These are phyloP conservation scores for Brasenia schreberi DNA, from an alignment of 164 flowering plant genomes.

Conservation along the genomic window DNA sequence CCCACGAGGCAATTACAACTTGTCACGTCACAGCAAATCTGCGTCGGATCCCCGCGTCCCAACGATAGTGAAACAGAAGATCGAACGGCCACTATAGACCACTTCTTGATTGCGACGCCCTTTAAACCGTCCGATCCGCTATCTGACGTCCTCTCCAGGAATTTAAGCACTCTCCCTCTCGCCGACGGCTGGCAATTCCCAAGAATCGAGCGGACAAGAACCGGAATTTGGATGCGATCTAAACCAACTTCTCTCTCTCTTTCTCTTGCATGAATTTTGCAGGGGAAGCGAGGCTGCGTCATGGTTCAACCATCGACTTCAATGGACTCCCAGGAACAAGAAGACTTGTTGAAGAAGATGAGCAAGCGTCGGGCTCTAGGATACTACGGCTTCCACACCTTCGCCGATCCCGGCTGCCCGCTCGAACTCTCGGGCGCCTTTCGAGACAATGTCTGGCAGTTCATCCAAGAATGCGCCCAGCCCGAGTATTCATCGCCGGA, in stretches of 20 bases:
- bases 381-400: conserved; percentile 28
- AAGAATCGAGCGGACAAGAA: background rate
- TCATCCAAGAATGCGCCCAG: conserved; percentile 45
- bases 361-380: background rate
- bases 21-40: background rate
- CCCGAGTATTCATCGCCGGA: conserved; percentile 29
- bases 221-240: background rate
- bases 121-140: background rate
- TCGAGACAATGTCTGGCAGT: conserved; percentile 49
- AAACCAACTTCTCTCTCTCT: background rate
- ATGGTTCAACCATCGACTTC: background rate
- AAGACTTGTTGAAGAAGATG: background rate
- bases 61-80: background rate
- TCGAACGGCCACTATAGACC: background rate
- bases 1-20: background rate
- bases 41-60: background rate
- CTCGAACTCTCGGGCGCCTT: conserved; percentile 35
- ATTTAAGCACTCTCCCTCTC: background rate
- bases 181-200: background rate
- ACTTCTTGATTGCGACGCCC: background rate
- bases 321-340: background rate
- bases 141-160: too few species aligned
- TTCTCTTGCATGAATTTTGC: background rate
- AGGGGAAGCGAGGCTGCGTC: background rate
- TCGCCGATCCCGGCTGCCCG: conserved; percentile 44